Evolutionary conservation across 179 eudicot genomes (phyloP).

Genomic region (Spinacia oleracea): DNA sequence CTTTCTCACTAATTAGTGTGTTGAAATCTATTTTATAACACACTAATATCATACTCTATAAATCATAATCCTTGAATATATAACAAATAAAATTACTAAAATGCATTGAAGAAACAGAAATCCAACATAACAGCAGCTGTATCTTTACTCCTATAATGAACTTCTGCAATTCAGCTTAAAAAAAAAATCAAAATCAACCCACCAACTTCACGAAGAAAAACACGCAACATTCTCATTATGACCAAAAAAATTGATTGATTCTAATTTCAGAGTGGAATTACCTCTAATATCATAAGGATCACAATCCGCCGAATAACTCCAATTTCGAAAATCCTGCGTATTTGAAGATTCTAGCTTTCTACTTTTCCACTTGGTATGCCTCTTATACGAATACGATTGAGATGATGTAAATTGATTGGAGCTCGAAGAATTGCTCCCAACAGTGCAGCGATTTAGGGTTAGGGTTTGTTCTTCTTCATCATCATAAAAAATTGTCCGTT

Average conservation of each 20-base stretch:
- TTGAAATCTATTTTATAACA: too few relatives aligned
- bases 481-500: slow-evolving; percentile 25
- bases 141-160: too few relatives aligned
- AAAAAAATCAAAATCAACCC: background rate
- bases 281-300: slow-evolving; percentile 45
- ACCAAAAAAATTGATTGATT: background rate
- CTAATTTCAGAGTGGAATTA: slow-evolving; percentile 11
- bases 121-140: background rate
- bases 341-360: slow-evolving; percentile 2
- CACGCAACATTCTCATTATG: background rate
- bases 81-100: too few relatives aligned
- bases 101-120: background rate
- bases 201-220: background rate
- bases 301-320: slow-evolving; percentile 47
- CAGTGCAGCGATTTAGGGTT: slow-evolving; percentile 20
- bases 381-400: slow-evolving; percentile 24
- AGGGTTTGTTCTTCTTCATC: slow-evolving; percentile 30
- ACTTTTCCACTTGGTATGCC: slow-evolving; percentile 3
- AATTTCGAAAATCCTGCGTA: slow-evolving; percentile 35
- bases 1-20: too few relatives aligned
- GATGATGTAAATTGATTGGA: background rate
- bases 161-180: background rate
- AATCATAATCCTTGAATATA: too few relatives aligned
- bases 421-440: slow-evolving; percentile 14
- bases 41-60: too few relatives aligned